Evolutionary conservation across 2,329 filamentous ascomycete species (phyloP), one percentile per base, ranked within the genome.

Genomic region (Fusarium devonianum): DNA sequence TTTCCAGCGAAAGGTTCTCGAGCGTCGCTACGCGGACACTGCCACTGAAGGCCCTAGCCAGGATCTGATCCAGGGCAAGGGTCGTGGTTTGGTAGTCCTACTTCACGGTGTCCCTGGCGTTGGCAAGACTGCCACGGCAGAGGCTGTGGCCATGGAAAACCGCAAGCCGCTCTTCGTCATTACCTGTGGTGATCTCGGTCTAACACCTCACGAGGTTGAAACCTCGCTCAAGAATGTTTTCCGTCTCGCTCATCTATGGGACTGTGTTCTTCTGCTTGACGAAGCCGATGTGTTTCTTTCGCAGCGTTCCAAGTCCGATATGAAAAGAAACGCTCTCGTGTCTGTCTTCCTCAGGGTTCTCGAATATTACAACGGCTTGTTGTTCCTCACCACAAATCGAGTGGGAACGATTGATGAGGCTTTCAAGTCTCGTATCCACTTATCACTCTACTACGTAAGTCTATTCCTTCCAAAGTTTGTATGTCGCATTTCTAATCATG

Each of bases 361-460:
- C 0, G 77, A 79, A 59, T 78, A 78, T 63, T 78, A 78, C 54
- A 67, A 67, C 3, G 77, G 78, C 14, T 69, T 79, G 4, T 59
- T 79, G 6, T 78, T 77, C 64, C 67, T 81, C 4, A 82, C 78
- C 0, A 81, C 78, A 7, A 82, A 81, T 65, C 71, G 77, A 3
- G 73, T 78, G 5, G 75, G 76, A 12, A 67, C 68, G 2, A 71
- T 81, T 4, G 78, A 81, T 39, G 76, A 77, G 45, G 78, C 78
- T 0, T 78, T 79, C 65, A 73, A 73, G 62, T 79, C 76, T 2
- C 72, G 77, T 12, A 75, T 79, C 28, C 76, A 79, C 44, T 56
- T 77, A 13, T 72, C 67, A 1, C 64, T 79, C 1, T 75, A 74
- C 66, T 78, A 78, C 46, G 51, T 51, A 55, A 51, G 56, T 25